These are phyloP conservation scores for Aegilops longissima DNA, from an alignment of 176 grass and related monocot genomes.

Conservation along the genomic window DNA sequence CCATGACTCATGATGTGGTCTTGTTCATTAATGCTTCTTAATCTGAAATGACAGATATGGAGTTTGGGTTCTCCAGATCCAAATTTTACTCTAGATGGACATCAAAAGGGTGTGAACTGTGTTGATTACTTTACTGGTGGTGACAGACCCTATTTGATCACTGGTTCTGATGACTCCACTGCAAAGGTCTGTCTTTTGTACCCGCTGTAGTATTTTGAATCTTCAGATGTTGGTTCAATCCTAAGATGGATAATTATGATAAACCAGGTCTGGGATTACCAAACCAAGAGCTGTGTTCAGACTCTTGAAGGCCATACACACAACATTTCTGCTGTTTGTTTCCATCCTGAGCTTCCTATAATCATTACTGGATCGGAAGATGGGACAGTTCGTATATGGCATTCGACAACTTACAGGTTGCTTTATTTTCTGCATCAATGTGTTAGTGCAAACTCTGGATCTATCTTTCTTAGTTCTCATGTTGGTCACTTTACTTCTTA, in stretches of 20 bases:
- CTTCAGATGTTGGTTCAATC: not conserved
- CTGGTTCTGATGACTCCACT: constrained; percentile 97
- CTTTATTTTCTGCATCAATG: constrained; percentile 8
- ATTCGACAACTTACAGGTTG: constrained; percentile 96
- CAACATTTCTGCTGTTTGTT: constrained; percentile 97
- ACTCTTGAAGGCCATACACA: constrained; percentile 98
- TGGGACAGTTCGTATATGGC: constrained; percentile 97
- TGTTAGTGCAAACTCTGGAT: not conserved
- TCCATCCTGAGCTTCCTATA: constrained; percentile 98
- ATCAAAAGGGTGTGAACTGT: constrained; percentile 97
- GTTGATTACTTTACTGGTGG: constrained; percentile 99
- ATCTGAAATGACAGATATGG: constrained; percentile 74
- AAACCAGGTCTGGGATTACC: constrained; percentile 97
- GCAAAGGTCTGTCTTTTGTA: constrained; percentile 73
- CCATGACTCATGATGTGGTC: constrained; percentile 17
- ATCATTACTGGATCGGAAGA: constrained; percentile 98
- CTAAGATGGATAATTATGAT: constrained; percentile 26
- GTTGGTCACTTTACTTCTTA: constrained; percentile 1
- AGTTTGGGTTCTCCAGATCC: constrained; percentile 99
- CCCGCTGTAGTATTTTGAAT: not conserved
- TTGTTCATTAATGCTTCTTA: constrained; percentile 4
- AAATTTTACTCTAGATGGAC: constrained; percentile 96
- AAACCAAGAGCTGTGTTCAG: constrained; percentile 98
- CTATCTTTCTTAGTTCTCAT: not conserved
- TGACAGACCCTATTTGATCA: constrained; percentile 96